A percentile compares a stretch with the other conserved stretches of the same genome.
Evolutionary conservation across 2,329 filamentous ascomycete genomes (phyloP).

Genomic region (Penicillium sp.): DNA sequence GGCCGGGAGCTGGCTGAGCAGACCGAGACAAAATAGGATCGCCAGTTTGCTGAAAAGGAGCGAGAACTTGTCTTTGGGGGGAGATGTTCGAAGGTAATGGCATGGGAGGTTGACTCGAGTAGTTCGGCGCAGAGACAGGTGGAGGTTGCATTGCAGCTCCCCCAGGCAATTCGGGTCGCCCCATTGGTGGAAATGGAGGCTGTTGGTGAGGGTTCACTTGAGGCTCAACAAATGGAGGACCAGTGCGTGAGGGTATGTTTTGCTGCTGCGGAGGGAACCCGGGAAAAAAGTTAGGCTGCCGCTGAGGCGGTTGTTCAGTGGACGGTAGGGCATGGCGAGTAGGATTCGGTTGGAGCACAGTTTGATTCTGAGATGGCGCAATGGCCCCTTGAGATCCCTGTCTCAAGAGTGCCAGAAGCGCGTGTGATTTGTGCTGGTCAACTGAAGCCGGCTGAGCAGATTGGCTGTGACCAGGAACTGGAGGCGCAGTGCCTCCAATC

Average conservation of each 20-base stretch:
- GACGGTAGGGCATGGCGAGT: constrained; percentile 57
- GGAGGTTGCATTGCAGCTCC: constrained; percentile 26
- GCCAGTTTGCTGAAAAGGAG: constrained; percentile 53
- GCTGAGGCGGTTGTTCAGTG: constrained; percentile 57
- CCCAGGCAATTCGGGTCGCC: constrained; percentile 25
- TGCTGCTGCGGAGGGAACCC: constrained; percentile 41
- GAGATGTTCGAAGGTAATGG: constrained; percentile 14
- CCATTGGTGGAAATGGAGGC: constrained; percentile 12
- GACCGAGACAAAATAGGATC: constrained; percentile 50
- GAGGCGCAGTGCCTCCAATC: constrained; percentile 33
- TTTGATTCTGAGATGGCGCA: constrained; percentile 41
- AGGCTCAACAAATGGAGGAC: constrained; percentile 16
- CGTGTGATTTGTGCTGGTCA: constrained; percentile 52
- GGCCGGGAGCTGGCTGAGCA: constrained; percentile 37
- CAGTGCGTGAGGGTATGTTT: constrained; percentile 20
- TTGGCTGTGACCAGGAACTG: constrained; percentile 9
- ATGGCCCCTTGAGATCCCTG: constrained; percentile 39
- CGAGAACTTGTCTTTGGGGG: constrained; percentile 33
- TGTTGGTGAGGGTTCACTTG: constrained; percentile 11
- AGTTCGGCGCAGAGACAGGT: constrained; percentile 27
- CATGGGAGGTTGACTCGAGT: constrained; percentile 23
- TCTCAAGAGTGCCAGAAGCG: constrained; percentile 61
- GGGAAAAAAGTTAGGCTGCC: constrained; percentile 51
- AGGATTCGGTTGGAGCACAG: constrained; percentile 61
- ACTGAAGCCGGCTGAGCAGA: constrained; percentile 26